Evolutionary conservation across 2,329 filamentous ascomycete species (phyloP).

Genomic region (Colletotrichum tropicicola): DNA sequence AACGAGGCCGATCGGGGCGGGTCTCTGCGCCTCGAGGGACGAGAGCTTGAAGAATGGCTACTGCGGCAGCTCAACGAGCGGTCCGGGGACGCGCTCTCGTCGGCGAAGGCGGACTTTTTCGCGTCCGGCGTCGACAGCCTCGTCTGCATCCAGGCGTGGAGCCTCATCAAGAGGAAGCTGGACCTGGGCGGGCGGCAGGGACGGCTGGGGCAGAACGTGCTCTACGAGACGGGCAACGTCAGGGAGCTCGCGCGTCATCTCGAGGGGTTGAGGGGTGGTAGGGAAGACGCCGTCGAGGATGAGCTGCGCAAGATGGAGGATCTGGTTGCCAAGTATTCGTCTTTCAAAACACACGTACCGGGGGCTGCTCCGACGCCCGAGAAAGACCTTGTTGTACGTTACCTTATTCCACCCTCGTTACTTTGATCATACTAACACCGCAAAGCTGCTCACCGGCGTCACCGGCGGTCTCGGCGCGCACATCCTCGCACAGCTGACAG

Average conservation of each 20-base stretch:
- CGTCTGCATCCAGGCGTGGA: conserved; percentile 51
- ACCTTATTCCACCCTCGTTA: fast-evolving
- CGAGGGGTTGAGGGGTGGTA: not conserved
- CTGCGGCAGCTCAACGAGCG: not conserved
- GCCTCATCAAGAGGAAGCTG: conserved; percentile 48
- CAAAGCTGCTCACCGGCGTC: conserved; percentile 63
- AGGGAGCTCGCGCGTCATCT: conserved; percentile 43
- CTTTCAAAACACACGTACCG: conserved; percentile 36
- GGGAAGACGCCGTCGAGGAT: not conserved
- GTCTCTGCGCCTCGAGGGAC: conserved; percentile 22
- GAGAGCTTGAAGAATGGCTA: conserved; percentile 37
- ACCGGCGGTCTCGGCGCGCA: conserved; percentile 70
- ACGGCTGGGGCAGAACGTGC: conserved; percentile 42
- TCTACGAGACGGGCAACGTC: conserved; percentile 51
- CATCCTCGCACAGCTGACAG: conserved; percentile 64
- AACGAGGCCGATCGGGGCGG: conserved; percentile 31
- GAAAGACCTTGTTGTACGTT: conserved; percentile 42
- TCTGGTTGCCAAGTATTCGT: conserved; percentile 47
- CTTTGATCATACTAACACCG: not conserved
- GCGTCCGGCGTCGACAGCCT: conserved; percentile 53
- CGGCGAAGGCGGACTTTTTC: conserved; percentile 46
- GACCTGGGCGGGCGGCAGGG: conserved; percentile 39
- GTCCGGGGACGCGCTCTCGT: not conserved
- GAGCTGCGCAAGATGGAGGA: conserved; percentile 42
- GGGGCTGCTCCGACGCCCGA: conserved; percentile 32